Evolutionary conservation across 2,329 filamentous ascomycete genomes (phyloP).

Genomic region (Fusarium algeriense): DNA sequence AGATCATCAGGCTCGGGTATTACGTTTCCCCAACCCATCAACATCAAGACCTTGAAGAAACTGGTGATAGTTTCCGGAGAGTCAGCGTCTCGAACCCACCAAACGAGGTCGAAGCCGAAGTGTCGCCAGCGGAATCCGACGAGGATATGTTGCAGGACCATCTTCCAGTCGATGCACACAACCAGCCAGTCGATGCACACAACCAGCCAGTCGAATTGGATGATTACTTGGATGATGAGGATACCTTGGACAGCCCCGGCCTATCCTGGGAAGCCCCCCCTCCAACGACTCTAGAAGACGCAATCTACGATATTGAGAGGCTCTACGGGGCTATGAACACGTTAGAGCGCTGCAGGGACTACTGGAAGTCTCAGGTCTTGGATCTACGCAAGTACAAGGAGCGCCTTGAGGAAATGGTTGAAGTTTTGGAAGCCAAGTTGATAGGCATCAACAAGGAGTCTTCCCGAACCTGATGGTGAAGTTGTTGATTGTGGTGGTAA

Average conservation of each 20-base stretch:
- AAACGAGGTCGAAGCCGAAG: background rate
- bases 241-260: no score
- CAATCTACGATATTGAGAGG: no score
- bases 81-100: background rate
- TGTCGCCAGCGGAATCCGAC: background rate
- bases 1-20: background rate
- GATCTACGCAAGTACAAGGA: background rate
- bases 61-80: background rate
- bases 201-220: background rate
- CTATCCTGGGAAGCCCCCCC: no score
- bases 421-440: background rate
- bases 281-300: no score
- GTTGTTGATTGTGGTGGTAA: accelerated
- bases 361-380: no score
- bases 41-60: background rate
- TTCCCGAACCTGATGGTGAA: background rate
- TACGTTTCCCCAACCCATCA: background rate
- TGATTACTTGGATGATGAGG: no score
- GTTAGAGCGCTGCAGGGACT: no score
- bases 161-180: no score
- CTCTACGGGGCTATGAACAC: no score
- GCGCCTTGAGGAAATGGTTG: background rate
- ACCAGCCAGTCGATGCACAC: background rate
- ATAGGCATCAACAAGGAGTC: background rate
- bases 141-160: no score